A percentile compares a stretch with the other conserved stretches of the same genome.
Evolutionary conservation across 176 grass and related monocot species (phyloP).

Genomic region (Areca catechu): DNA sequence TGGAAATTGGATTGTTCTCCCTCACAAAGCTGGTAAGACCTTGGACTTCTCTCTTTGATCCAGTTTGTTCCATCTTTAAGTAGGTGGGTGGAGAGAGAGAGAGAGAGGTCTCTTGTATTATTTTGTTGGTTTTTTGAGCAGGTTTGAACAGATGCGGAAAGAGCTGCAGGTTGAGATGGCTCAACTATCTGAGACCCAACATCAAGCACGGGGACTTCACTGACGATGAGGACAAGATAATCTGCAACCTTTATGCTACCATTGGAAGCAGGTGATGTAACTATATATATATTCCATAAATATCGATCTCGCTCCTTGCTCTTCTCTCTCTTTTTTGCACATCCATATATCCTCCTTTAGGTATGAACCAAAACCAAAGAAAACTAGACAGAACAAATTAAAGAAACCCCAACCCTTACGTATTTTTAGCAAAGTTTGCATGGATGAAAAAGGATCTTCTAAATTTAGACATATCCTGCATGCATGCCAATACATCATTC

Average conservation of each 20-base stretch:
- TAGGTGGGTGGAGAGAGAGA: too few relatives aligned
- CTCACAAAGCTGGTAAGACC: conserved; percentile 72
- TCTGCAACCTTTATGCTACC: conserved; percentile 62
- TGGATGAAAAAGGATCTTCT: too few relatives aligned
- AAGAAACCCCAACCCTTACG: too few relatives aligned
- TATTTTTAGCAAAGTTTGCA: too few relatives aligned
- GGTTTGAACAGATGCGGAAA: conserved; percentile 89
- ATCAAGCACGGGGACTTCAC: conserved; percentile 94
- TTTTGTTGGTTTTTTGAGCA: conserved; percentile 11
- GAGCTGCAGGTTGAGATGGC: conserved; percentile 93
- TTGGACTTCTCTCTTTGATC: too few relatives aligned
- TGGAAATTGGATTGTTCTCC: conserved; percentile 93
- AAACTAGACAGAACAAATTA: too few relatives aligned
- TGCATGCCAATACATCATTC: too few relatives aligned
- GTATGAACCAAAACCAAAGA: too few relatives aligned
- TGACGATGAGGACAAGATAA: conserved; percentile 69
- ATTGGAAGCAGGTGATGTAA: conserved; percentile 86
- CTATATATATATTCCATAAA: neutral
- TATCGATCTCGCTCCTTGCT: neutral
- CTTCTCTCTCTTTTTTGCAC: neutral
- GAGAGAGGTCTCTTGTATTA: neutral
- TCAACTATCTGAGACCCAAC: conserved; percentile 92
- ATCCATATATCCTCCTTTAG: too few relatives aligned
- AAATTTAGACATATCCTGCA: too few relatives aligned
- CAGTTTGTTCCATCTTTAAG: too few relatives aligned